These are phyloP conservation scores for Tetrapyrgos nigripes DNA, from an alignment of 1,284 basidiomycete species.

Conservation along the genomic window DNA sequence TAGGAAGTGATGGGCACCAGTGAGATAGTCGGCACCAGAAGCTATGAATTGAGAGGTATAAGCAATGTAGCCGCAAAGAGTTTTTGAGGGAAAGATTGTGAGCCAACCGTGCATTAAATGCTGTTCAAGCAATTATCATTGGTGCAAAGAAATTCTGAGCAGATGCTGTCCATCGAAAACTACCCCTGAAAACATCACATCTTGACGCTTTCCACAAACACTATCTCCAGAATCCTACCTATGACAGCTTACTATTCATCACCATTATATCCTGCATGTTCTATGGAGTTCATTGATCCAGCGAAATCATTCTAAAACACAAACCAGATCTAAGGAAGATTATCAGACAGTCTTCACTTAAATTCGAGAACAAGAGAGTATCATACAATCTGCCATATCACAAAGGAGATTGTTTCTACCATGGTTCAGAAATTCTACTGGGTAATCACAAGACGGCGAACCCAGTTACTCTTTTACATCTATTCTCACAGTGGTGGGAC, in stretches of 20 bases:
- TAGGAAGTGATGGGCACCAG: slow-evolving; percentile 22
- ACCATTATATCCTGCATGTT: too few relatives aligned
- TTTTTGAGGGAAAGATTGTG: too few relatives aligned
- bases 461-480: slow-evolving; percentile 18
- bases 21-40: slow-evolving; percentile 26
- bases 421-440: slow-evolving; percentile 23
- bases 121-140: slow-evolving; percentile 19
- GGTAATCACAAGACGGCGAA: slow-evolving; percentile 19
- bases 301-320: too few relatives aligned
- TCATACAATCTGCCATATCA: slow-evolving; percentile 25
- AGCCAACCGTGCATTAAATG: slow-evolving; percentile 5
- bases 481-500: slow-evolving; percentile 22
- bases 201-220: too few relatives aligned
- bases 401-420: slow-evolving; percentile 27
- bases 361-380: too few relatives aligned
- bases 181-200: too few relatives aligned
- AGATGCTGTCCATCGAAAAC: slow-evolving; percentile 22
- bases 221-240: too few relatives aligned
- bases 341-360: too few relatives aligned
- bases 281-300: too few relatives aligned
- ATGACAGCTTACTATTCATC: too few relatives aligned
- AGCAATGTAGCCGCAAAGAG: slow-evolving; percentile 24
- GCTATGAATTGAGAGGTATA: slow-evolving; percentile 24
- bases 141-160: slow-evolving; percentile 21
- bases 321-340: too few relatives aligned